A percentile compares a stretch with the other conserved stretches of the same genome.
Conservation (phyloP, 2,329 filamentous ascomycete genomes). For the Hortaea sp. region DNA sequence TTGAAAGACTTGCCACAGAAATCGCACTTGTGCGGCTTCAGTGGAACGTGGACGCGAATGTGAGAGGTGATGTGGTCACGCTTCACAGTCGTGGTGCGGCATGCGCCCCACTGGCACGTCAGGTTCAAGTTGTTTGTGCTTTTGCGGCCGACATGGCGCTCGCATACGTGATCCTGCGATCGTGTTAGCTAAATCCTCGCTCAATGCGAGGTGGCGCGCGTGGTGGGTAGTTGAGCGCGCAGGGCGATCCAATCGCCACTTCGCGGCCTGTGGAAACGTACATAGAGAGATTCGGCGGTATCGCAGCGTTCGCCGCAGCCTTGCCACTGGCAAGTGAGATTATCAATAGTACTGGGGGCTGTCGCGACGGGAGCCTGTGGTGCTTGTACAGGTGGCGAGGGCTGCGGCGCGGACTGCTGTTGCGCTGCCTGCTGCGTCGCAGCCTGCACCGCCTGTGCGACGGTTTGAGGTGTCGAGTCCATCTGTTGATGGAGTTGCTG, state of each 20-base stretch:
- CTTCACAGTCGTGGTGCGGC: constrained; percentile 94
- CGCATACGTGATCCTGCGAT: constrained; percentile 85
- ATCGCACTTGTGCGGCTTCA: constrained; percentile 98
- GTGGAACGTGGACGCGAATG: constrained; percentile 94
- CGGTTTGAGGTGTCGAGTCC: constrained; percentile 8
- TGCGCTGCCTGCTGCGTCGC: constrained; percentile 19
- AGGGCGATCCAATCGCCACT: background rate
- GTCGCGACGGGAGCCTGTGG: constrained; percentile 11
- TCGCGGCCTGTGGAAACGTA: constrained; percentile 29
- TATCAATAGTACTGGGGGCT: constrained; percentile 30
- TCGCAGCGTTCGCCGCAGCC: constrained; percentile 51
- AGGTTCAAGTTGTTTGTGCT: constrained; percentile 97
- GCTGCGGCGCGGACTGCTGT: constrained; percentile 7
- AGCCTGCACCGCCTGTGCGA: constrained; percentile 23
- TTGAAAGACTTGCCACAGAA: constrained; percentile 99
- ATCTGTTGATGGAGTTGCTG: background rate
- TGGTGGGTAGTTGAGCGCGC: too few relatives aligned
- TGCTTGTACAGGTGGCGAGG: constrained; percentile 21
- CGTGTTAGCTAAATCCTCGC: constrained; percentile 5
- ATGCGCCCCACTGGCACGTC: constrained; percentile 94
- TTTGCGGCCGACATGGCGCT: constrained; percentile 96
- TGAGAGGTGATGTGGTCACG: constrained; percentile 98
- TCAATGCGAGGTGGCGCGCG: background rate
- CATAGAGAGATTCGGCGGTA: constrained; percentile 52
- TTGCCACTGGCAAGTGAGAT: constrained; percentile 51